Evolutionary conservation across 768 basidiomycete genomes (phyloP), one percentile per base, ranked within the genome.

Genomic region (Tulasnella sp.): DNA sequence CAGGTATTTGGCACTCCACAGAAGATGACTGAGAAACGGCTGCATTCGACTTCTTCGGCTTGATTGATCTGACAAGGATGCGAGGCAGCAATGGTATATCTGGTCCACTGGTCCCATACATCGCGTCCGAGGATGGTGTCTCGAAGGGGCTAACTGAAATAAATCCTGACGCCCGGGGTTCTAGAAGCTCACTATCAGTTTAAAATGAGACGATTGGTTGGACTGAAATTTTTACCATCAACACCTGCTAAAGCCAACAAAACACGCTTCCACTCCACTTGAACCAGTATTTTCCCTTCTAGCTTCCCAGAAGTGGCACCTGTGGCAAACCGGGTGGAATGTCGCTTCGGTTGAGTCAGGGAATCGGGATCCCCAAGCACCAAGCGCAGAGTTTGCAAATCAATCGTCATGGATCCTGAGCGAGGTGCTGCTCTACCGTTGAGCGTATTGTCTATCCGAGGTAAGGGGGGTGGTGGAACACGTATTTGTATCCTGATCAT

Each of bases 401-500:
- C 83, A 29, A 84, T 24, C 13, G 83, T 65, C 4, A 86, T 54
- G 22, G 76, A 74, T 4, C 89, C 87, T 37, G 87, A 87, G 22
- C 83, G 75, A 15, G 69, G 70, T 5, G 37, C 37, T n/a, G n/a
- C n/a, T n/a, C n/a, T n/a, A n/a, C n/a, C n/a, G n/a, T n/a, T n/a
- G n/a, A n/a, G n/a, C 24, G 22, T 40, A 20, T n/a, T 25, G 39
- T 10, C 39, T 5, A 6, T 16, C 6, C 61, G 33, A 22, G 57
- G 64, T 1, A 61, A 61, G 16, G 67, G 61, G 4, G 79, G 78
- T 27, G 85, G 70, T 4, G 80, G 78, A 60, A 76, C 79, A 41
- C 83, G 76, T 43, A 82, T 60, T 61, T 89, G 75, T 19, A 82
- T 39, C 16, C 89, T 77, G 39, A 90, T 60, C 65, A 81, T 67